Evolutionary conservation across 2,329 filamentous ascomycete genomes (phyloP).

Genomic region (Hysterium pulicare): DNA sequence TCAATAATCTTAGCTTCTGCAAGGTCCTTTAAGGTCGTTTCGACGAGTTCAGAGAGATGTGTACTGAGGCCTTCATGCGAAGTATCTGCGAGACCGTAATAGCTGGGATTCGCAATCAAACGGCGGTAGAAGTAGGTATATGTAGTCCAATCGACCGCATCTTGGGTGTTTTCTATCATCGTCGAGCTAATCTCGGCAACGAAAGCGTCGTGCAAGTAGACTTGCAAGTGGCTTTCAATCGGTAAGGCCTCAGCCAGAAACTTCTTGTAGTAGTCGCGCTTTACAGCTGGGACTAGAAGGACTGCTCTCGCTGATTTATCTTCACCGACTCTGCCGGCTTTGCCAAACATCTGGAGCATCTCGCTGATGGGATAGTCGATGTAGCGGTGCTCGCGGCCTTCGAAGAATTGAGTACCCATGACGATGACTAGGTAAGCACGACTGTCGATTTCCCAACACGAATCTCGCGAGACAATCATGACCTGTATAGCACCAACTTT

Average conservation of each 20-base stretch:
- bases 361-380: slow-evolving; percentile 94
- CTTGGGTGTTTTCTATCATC: slow-evolving; percentile 91
- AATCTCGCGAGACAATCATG: slow-evolving; percentile 76
- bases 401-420: slow-evolving; percentile 97
- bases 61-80: slow-evolving; percentile 91
- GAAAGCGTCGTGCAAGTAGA: slow-evolving; percentile 91
- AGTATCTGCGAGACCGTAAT: slow-evolving; percentile 84
- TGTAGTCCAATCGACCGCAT: slow-evolving; percentile 97
- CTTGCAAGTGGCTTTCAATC: slow-evolving; percentile 89
- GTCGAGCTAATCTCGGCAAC: slow-evolving; percentile 96
- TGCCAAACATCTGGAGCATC: slow-evolving; percentile 96
- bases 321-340: slow-evolving; percentile 73
- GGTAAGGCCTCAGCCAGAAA: slow-evolving; percentile 95
- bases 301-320: slow-evolving; percentile 85
- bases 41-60: slow-evolving; percentile 90
- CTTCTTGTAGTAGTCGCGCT: slow-evolving; percentile 98
- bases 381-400: slow-evolving; percentile 94
- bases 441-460: slow-evolving; percentile 91
- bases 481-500: slow-evolving; percentile 86
- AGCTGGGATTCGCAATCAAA: slow-evolving; percentile 91
- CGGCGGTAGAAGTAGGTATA: slow-evolving; percentile 98
- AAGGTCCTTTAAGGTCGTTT: slow-evolving; percentile 86
- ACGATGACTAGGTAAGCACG: slow-evolving; percentile 88
- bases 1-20: slow-evolving; percentile 93
- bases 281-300: slow-evolving; percentile 92